phyloP scores from a whole-genome alignment of 192 early-diverging fungal species.

The Gamsiella multidivaricata region DNA sequence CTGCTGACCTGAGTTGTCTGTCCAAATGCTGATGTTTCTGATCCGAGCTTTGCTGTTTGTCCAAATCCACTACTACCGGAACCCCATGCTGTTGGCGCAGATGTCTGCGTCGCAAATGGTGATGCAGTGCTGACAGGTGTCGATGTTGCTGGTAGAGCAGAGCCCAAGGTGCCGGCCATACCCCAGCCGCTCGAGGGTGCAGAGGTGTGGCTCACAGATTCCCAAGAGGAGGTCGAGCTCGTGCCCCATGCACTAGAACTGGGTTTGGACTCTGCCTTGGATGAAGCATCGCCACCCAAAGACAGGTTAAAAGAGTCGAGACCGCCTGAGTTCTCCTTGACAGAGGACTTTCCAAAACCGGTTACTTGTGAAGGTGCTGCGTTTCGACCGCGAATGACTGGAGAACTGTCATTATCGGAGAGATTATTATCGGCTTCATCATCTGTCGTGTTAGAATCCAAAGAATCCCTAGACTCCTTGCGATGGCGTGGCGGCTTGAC shows the following conservation, averaged over 20 bases:
- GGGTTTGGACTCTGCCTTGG: constrained; percentile 15
- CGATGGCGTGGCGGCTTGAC: constrained; percentile 34
- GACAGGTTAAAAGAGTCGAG: constrained; percentile 44
- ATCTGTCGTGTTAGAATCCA: constrained; percentile 46
- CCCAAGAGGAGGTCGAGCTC: constrained; percentile 41
- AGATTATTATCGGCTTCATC: constrained; percentile 30
- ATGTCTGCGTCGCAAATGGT: constrained; percentile 12
- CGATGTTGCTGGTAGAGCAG: not conserved
- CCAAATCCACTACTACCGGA: constrained; percentile 20
- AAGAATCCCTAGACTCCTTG: constrained; percentile 31
- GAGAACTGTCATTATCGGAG: constrained; percentile 5
- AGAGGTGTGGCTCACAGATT: constrained; percentile 15
- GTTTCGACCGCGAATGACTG: constrained; percentile 4
- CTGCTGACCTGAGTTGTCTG: not conserved
- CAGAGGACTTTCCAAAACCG: constrained; percentile 10
- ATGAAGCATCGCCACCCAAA: constrained; percentile 16
- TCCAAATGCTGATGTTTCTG: constrained; percentile 8
- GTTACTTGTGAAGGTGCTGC: not conserved
- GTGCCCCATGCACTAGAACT: constrained; percentile 27
- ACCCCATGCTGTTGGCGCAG: constrained; percentile 23
- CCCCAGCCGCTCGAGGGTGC: constrained; percentile 8
- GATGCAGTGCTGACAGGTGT: not conserved
- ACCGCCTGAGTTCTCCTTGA: constrained; percentile 7
- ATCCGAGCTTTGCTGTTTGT: not conserved
- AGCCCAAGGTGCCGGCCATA: not conserved